Conservation (phyloP, 2,329 filamentous ascomycete genomes). For the Berkeleyomyces basicola region DNA sequence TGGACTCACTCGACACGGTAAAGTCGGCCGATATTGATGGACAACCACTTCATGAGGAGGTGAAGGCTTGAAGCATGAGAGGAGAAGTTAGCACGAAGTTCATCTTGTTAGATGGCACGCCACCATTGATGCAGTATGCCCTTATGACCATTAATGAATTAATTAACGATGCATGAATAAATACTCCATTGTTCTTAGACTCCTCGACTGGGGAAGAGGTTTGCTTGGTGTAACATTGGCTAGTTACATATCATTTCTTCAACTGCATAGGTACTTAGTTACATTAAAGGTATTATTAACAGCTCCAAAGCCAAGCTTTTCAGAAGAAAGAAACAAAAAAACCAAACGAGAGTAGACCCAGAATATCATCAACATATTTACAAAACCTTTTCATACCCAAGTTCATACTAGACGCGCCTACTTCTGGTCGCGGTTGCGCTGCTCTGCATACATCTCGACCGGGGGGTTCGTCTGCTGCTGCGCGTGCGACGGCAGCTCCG, state of each 20-base stretch:
- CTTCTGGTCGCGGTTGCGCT: not conserved
- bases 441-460: conserved; percentile 4
- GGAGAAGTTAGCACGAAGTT: not conserved
- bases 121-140: too few relatives aligned
- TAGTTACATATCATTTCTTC: too few relatives aligned
- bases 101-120: not conserved
- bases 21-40: conserved; percentile 24
- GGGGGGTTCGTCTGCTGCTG: conserved; percentile 8
- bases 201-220: too few relatives aligned
- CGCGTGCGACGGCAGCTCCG: conserved; percentile 47
- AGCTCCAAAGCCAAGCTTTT: not conserved
- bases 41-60: conserved; percentile 19
- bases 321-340: too few relatives aligned
- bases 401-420: not conserved
- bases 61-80: not conserved
- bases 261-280: too few relatives aligned
- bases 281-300: not conserved
- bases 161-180: too few relatives aligned
- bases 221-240: too few relatives aligned
- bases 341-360: too few relatives aligned
- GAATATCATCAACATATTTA: not conserved
- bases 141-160: too few relatives aligned
- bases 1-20: conserved; percentile 22
- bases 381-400: not conserved
- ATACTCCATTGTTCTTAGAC: too few relatives aligned